Base-by-base conservation (phyloP, 2,329 filamentous ascomycete species). In the Seiridium cupressi region DNA sequence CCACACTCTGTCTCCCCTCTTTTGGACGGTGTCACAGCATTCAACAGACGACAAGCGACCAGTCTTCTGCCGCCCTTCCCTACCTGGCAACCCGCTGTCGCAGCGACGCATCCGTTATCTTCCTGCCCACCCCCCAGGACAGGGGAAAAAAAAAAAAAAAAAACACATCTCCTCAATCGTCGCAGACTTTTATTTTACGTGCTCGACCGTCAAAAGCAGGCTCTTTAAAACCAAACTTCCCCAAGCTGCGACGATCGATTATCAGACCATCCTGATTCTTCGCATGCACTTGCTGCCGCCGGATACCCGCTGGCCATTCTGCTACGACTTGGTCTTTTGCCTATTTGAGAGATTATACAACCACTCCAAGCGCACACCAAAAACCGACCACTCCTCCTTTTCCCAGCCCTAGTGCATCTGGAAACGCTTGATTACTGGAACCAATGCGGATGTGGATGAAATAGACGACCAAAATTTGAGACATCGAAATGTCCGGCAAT, bases 11-110 rank as follows among this genome's bases (percentile, higher is more conserved):
- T 36, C 32, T 42, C 55, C 35, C 55, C 46, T 57, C 44, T 48
- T 57, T 48, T 57, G 31, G 44, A 35, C 26, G 42, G 40, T 57
- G 44, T 32, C 34, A 48, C 55, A 57, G 44, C 55, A 44, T 44
- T 35, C 53, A 44, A 36, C n/a, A n/a, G 55, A 57, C 49, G 18
- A 36, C 31, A 51, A 38, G 49, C 49, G 49, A 51, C 13, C 18
- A 38, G 32, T 51, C 31, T 35, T 32, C 49, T 35, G 49, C 49
- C 49, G 34, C 49, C 32, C 9, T 36, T 51, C 49, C 49, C 54
- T 58, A 36, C 55, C 32, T 42, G 18, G 44, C 55, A 58, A 40
- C 55, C 55, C 44, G 44, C 46, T 34, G 44, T 31, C n/a, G 46
- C 35, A 49, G 55, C 44, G 32, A 47, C 26, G 10, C 44, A 18